Evolutionary conservation across 148 eudicot species (phyloP).

Genomic region (Spergularia marina): DNA sequence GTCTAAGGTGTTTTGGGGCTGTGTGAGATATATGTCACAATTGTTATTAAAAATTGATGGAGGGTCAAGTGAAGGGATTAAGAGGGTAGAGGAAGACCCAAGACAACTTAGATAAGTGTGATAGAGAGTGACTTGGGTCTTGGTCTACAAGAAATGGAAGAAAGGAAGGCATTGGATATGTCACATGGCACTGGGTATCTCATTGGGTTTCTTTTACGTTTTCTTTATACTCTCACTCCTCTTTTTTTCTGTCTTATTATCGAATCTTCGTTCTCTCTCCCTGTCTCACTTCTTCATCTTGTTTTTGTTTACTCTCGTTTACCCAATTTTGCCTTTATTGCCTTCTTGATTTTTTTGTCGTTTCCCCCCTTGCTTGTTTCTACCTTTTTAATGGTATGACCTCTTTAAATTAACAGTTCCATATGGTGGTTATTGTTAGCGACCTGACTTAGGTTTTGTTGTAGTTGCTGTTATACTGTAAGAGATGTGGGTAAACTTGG

Average conservation of each 20-base stretch:
- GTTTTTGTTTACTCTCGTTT: neutral
- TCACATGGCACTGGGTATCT: too few species aligned
- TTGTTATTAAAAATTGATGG: neutral
- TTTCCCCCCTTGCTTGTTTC: neutral
- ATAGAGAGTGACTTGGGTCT: too few species aligned
- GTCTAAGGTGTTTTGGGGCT: neutral
- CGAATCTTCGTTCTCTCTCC: neutral
- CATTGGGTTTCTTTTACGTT: too few species aligned
- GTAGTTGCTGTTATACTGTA: too few species aligned
- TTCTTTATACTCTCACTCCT: too few species aligned
- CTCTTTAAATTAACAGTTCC: neutral
- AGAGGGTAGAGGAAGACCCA: too few species aligned
- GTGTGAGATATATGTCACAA: neutral
- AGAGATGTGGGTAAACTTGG: neutral
- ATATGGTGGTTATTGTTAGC: neutral
- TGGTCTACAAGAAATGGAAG: too few species aligned
- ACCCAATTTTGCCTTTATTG: neutral
- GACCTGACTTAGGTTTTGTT: too few species aligned
- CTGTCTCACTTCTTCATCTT: neutral
- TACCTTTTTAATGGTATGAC: neutral
- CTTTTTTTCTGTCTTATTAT: neutral
- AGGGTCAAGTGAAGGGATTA: neutral
- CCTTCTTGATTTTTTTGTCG: neutral
- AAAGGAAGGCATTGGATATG: too few species aligned
- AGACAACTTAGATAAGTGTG: too few species aligned